Evolutionary conservation across 768 basidiomycete genomes (phyloP).

Genomic region (Basidioascus undulatus): DNA sequence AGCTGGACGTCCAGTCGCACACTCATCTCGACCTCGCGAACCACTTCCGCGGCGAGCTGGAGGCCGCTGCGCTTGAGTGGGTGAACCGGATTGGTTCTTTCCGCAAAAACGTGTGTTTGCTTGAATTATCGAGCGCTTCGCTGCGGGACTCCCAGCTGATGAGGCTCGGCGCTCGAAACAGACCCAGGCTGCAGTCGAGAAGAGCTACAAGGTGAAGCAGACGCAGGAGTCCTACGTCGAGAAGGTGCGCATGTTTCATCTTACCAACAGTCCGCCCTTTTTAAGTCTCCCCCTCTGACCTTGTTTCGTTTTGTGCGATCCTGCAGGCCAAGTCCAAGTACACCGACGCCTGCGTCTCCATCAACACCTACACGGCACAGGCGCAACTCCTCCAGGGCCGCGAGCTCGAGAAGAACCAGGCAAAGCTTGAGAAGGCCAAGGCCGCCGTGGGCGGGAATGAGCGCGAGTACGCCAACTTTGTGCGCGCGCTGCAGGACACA

Average conservation of each 20-base stretch:
- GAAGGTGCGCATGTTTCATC: too few relatives aligned
- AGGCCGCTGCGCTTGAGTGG: slow-evolving; percentile 33
- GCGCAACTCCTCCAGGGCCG: slow-evolving; percentile 73
- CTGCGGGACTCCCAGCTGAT: too few relatives aligned
- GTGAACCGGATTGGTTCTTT: too few relatives aligned
- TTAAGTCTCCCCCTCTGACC: neutral
- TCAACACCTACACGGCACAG: slow-evolving; percentile 85
- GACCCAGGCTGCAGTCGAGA: slow-evolving; percentile 52
- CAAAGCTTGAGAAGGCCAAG: slow-evolving; percentile 67
- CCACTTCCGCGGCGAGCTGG: slow-evolving; percentile 51
- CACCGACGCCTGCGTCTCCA: slow-evolving; percentile 69
- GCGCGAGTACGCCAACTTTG: slow-evolving; percentile 73
- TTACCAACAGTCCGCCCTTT: too few relatives aligned
- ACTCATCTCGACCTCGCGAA: slow-evolving; percentile 50
- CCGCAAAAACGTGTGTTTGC: too few relatives aligned
- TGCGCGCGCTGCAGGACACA: slow-evolving; percentile 52
- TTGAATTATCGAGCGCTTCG: too few relatives aligned
- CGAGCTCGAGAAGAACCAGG: slow-evolving; percentile 60
- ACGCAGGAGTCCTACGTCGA: slow-evolving; percentile 61
- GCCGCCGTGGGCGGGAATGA: slow-evolving; percentile 78
- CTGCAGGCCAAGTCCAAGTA: slow-evolving; percentile 62
- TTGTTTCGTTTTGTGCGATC: neutral
- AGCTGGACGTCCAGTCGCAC: slow-evolving; percentile 59
- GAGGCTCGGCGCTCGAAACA: too few relatives aligned
- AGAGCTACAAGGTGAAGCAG: slow-evolving; percentile 70